These are phyloP conservation scores for Fusarium succisae DNA, from an alignment of 2,329 filamentous ascomycete genomes.

Conservation along the genomic window DNA sequence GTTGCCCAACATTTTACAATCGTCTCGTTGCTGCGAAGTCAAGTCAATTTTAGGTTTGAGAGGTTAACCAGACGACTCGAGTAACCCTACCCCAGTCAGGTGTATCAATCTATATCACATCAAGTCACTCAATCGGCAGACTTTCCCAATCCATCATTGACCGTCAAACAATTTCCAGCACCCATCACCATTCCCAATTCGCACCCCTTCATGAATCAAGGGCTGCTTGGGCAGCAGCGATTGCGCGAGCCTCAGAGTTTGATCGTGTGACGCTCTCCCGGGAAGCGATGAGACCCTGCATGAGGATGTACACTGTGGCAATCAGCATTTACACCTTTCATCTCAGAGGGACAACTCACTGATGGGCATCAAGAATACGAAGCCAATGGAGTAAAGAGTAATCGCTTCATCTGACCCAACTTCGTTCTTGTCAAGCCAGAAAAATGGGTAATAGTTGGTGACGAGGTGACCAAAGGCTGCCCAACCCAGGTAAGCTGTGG, in stretches of 20 bases:
- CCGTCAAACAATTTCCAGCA: background rate
- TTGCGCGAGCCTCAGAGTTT: conserved; percentile 35
- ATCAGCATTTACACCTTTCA: conserved; percentile 3
- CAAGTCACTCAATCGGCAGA: background rate
- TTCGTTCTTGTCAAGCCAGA: conserved; percentile 59
- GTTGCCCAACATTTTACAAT: background rate
- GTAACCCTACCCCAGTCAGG: background rate
- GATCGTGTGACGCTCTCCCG: conserved; percentile 54
- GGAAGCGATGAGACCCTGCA: conserved; percentile 60
- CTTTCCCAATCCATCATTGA: background rate
- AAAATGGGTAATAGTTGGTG: conserved; percentile 59
- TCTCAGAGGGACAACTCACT: conserved; percentile 49
- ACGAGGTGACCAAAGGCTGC: conserved; percentile 57
- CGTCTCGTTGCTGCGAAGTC: background rate
- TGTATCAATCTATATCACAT: conserved; percentile 1
- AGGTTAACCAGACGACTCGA: background rate
- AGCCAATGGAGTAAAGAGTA: conserved; percentile 55
- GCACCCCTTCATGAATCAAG: conserved; percentile 29
- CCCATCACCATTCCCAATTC: background rate
- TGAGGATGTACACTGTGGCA: conserved; percentile 56
- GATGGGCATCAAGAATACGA: conserved; percentile 55
- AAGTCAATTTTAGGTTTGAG: conserved; percentile 30
- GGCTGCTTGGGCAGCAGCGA: conserved; percentile 38
- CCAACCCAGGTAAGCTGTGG: conserved; percentile 60
- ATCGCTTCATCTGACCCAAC: conserved; percentile 57